Evolutionary conservation across 495 filamentous ascomycete genomes (phyloP).

Genomic region (Sphaerosporella brunnea): DNA sequence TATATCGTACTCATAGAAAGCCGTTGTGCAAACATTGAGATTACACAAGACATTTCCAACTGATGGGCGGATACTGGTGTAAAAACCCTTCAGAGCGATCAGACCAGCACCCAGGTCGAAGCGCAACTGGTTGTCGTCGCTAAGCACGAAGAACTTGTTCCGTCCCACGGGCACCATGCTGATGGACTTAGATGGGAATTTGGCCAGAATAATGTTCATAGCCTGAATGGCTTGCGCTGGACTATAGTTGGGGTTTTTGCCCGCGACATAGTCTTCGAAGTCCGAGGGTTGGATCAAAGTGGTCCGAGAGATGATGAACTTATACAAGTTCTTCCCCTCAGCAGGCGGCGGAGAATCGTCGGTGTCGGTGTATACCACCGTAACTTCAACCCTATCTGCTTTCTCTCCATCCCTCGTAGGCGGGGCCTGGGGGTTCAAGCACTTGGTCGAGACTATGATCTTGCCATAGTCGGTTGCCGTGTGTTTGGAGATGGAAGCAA

Average conservation of each 20-base stretch:
- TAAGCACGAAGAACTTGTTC: slow-evolving; percentile 22
- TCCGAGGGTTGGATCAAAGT: slow-evolving; percentile 18
- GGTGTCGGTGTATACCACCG: slow-evolving; percentile 29
- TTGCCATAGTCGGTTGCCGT: slow-evolving; percentile 39
- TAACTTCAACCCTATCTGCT: slow-evolving; percentile 18
- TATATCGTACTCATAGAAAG: slow-evolving; percentile 34
- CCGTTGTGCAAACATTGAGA: slow-evolving; percentile 30
- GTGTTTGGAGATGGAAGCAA: slow-evolving; percentile 22
- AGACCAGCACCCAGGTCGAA: slow-evolving; percentile 30
- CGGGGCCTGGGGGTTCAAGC: slow-evolving; percentile 8
- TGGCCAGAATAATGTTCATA: slow-evolving; percentile 28
- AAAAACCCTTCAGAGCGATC: slow-evolving; percentile 36
- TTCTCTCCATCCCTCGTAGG: background rate
- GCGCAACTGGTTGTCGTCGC: background rate
- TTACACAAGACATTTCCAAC: slow-evolving; percentile 38
- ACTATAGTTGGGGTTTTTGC: slow-evolving; percentile 15
- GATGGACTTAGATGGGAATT: slow-evolving; percentile 15
- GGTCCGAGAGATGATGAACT: slow-evolving; percentile 18
- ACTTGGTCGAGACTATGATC: slow-evolving; percentile 16
- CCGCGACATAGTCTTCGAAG: slow-evolving; percentile 19
- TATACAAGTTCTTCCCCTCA: slow-evolving; percentile 24
- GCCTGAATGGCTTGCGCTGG: slow-evolving; percentile 26
- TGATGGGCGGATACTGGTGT: slow-evolving; percentile 37
- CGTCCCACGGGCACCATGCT: slow-evolving; percentile 19
- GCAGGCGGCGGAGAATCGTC: slow-evolving; percentile 18